Evolutionary conservation across 1,139 yeast genomes (phyloP).

Genomic region (Pichia sp.): DNA sequence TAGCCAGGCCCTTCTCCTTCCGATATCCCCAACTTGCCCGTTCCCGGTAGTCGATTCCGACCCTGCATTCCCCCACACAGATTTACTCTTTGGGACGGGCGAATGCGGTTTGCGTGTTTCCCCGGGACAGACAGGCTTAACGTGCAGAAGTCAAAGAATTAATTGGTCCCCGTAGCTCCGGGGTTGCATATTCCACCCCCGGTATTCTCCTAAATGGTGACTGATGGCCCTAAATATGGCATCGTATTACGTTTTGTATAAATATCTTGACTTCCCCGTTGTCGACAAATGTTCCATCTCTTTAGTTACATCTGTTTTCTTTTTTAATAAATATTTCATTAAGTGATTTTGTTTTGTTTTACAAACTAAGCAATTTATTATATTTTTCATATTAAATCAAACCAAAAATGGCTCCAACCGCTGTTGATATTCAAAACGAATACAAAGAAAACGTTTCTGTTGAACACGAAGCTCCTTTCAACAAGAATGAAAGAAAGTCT

Average conservation of each 20-base stretch:
- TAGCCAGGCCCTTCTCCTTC: too few relatives aligned
- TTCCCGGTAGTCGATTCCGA: too few relatives aligned
- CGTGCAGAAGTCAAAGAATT: too few relatives aligned
- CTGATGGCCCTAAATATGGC: too few relatives aligned
- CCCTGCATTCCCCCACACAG: conserved; percentile 1
- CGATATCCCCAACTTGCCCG: too few relatives aligned
- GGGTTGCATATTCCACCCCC: too few relatives aligned
- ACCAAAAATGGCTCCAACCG: conserved; percentile 33
- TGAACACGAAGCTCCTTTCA: conserved; percentile 20
- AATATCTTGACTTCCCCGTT: neutral
- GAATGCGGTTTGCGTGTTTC: too few relatives aligned
- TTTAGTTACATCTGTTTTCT: neutral
- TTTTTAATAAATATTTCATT: too few relatives aligned
- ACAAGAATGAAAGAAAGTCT: conserved; percentile 25
- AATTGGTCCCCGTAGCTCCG: too few relatives aligned
- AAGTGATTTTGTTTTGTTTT: neutral
- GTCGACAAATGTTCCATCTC: neutral
- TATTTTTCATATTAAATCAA: neutral
- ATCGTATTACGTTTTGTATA: too few relatives aligned
- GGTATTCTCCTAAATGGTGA: too few relatives aligned
- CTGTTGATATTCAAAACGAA: conserved; percentile 31
- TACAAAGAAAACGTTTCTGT: conserved; percentile 24
- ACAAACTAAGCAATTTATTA: neutral
- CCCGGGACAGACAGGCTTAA: too few relatives aligned
- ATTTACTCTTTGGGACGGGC: neutral